These are phyloP conservation scores for Gliomastix tumulicola DNA, from an alignment of 2,329 filamentous ascomycete species.

Conservation along the genomic window DNA sequence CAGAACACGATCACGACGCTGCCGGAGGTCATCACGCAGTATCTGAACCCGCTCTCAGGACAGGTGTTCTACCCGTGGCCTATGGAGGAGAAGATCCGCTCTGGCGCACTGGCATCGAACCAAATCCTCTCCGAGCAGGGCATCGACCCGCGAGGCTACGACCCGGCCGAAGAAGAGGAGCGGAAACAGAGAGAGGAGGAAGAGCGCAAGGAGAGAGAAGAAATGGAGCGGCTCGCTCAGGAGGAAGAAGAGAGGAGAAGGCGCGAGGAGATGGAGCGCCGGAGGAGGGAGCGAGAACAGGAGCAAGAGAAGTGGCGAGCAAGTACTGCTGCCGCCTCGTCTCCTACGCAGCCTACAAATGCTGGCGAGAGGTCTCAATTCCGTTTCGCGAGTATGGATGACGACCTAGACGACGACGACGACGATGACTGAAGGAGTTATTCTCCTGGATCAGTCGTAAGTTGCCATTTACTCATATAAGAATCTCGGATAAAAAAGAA, in stretches of 20 bases:
- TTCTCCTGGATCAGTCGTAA: no score
- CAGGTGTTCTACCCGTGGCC: slow-evolving; percentile 74
- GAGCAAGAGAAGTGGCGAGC: slow-evolving; percentile 33
- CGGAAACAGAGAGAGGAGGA: slow-evolving; percentile 44
- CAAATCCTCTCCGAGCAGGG: slow-evolving; percentile 57
- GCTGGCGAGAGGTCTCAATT: slow-evolving; percentile 43
- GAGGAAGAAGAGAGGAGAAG: slow-evolving; percentile 35
- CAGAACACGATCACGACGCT: slow-evolving; percentile 30
- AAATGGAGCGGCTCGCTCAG: slow-evolving; percentile 35
- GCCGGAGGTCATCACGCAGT: slow-evolving; percentile 39
- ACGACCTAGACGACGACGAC: slow-evolving; percentile 42
- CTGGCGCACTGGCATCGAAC: slow-evolving; percentile 58
- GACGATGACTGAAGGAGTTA: no score
- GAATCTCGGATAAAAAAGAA: no score
- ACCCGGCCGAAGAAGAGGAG: slow-evolving; percentile 48
- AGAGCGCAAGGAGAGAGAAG: slow-evolving; percentile 36
- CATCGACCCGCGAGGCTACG: slow-evolving; percentile 52
- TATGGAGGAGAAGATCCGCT: slow-evolving; percentile 59
- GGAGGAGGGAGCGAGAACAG: slow-evolving; percentile 28
- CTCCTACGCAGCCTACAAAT: slow-evolving; percentile 13
- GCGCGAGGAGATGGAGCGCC: slow-evolving; percentile 28
- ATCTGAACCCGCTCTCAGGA: slow-evolving; percentile 48
- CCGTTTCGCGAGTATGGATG: slow-evolving; percentile 46
- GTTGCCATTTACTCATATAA: no score
- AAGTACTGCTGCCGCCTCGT: slow-evolving; percentile 22